These are phyloP conservation scores for Penicillium crystallinum DNA, from an alignment of 495 filamentous ascomycete genomes.

Conservation along the genomic window DNA sequence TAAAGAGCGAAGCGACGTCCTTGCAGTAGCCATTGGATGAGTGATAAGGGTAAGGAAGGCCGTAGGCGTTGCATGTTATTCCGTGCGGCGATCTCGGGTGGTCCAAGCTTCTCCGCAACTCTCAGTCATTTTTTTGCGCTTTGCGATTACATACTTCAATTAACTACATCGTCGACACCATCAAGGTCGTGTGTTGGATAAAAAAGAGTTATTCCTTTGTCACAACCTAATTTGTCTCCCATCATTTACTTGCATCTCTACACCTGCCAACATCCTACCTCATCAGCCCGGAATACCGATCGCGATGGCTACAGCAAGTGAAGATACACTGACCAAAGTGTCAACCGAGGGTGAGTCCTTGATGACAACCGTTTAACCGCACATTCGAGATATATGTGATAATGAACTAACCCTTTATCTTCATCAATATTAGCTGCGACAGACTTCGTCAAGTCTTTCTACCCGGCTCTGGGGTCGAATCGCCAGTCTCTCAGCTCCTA, in stretches of 20 bases:
- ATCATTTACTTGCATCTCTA: not conserved
- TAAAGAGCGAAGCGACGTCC: constrained; percentile 28
- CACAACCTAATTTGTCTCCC: not conserved
- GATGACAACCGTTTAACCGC: not conserved
- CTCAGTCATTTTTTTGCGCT: constrained; percentile 9
- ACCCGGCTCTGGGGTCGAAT: constrained; percentile 50
- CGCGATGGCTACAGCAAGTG: constrained; percentile 36
- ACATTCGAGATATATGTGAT: not conserved
- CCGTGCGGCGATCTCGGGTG: constrained; percentile 31
- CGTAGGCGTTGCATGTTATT: constrained; percentile 17
- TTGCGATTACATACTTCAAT: not conserved
- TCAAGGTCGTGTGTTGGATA: not conserved
- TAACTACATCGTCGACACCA: not conserved
- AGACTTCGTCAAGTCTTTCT: constrained; percentile 49
- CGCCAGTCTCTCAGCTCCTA: constrained; percentile 50
- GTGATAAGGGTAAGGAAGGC: constrained; percentile 8
- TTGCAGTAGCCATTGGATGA: constrained; percentile 31
- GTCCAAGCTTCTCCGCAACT: constrained; percentile 35
- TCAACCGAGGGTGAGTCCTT: constrained; percentile 44
- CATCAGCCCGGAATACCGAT: not conserved
- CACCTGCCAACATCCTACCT: not conserved
- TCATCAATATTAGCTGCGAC: constrained; percentile 35
- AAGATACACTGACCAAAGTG: constrained; percentile 42
- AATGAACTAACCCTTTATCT: constrained; percentile 3
- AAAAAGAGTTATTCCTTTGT: not conserved